Evolutionary conservation across 768 basidiomycete species (phyloP), one percentile per base, ranked within the genome.

Genomic region (Crassisporium funariophilum): DNA sequence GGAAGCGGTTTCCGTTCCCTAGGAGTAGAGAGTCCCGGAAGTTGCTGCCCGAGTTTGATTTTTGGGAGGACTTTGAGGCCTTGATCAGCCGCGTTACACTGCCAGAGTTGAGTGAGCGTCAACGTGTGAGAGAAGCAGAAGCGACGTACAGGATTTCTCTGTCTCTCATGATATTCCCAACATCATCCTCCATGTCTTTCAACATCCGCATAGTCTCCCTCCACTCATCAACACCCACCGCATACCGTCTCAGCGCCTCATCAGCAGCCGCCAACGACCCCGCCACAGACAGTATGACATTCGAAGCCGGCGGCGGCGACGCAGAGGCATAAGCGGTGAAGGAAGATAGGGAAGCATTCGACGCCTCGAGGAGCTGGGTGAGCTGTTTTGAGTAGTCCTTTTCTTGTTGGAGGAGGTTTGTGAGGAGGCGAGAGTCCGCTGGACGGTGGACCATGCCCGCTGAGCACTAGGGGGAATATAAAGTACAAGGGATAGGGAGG

Each of bases 21-120:
- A 75, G 46, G 40, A 78, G 27, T 31, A 71, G 58, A 49, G 60
- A 74, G 56, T 56, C 67, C 52, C 57, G 70, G 42, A 68, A 78
- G 58, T 66, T 71, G 2, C 64, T 56, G 11, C n/a, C n/a, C n/a
- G 67, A 67, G 27, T 56, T 57, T 22, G 41, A 50, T 55, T 76
- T 77, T 39, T 68, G 62, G 1, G n/a, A n/a, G n/a, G 73, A 69
- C 55, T 86, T 88, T 17, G 88, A 88, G 2, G 80, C 82, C 57
- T 91, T 91, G 56, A 91, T 81, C 38, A 91, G 76, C 7, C 89
- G 79, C 1, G 84, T 89, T 15, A 91, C 84, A 1, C 89, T 92
- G 35, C 17, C 16, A 43, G 21, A 44, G 36, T 23, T 25, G 17
- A n/a, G 16, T 11, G 16, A 27, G 19, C 15, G 45, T 19, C 22